These are phyloP conservation scores for Botrytis tulipae DNA, from an alignment of 2,329 filamentous ascomycete species.

Conservation along the genomic window DNA sequence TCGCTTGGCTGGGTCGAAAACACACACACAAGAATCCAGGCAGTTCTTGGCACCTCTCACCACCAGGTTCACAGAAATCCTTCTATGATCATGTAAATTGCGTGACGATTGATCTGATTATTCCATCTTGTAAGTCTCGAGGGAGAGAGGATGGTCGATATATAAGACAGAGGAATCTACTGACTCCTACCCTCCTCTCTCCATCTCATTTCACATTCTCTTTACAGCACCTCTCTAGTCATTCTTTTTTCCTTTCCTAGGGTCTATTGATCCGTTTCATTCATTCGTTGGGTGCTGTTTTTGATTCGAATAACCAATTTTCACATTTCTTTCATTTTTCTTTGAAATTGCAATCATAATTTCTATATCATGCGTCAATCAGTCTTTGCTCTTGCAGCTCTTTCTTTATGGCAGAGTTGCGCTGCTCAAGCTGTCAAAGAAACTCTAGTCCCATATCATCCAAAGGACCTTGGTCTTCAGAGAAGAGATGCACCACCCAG, in stretches of 20 bases:
- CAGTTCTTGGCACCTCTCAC: constrained; percentile 7
- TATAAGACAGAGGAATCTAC: constrained; percentile 14
- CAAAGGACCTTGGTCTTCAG: constrained; percentile 1
- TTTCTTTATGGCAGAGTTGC: constrained; percentile 18
- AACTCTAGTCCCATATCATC: constrained; percentile 19
- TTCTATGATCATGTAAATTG: constrained; percentile 7
- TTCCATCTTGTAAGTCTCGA: neutral
- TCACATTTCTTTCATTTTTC: neutral
- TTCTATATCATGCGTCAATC: constrained; percentile 17
- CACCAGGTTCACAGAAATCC: constrained; percentile 6
- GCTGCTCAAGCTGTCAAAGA: constrained; percentile 7
- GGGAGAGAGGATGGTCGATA: neutral
- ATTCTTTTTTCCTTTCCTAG: constrained; percentile 13
- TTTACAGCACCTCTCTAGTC: constrained; percentile 11
- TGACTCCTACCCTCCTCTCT: neutral
- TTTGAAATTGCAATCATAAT: neutral
- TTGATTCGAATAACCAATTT: constrained; percentile 3
- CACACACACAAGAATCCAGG: neutral
- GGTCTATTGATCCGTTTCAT: constrained; percentile 19
- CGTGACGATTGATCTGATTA: neutral
- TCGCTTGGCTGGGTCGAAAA: neutral
- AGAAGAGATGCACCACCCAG: constrained; percentile 17
- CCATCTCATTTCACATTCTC: constrained; percentile 18
- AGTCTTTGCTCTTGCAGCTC: constrained; percentile 10
- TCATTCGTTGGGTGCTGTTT: constrained; percentile 11